Evolutionary conservation across 176 grass and related monocot genomes (phyloP), one percentile per base, ranked within the genome.

Genomic region (Miscanthus lutarioriparius): DNA sequence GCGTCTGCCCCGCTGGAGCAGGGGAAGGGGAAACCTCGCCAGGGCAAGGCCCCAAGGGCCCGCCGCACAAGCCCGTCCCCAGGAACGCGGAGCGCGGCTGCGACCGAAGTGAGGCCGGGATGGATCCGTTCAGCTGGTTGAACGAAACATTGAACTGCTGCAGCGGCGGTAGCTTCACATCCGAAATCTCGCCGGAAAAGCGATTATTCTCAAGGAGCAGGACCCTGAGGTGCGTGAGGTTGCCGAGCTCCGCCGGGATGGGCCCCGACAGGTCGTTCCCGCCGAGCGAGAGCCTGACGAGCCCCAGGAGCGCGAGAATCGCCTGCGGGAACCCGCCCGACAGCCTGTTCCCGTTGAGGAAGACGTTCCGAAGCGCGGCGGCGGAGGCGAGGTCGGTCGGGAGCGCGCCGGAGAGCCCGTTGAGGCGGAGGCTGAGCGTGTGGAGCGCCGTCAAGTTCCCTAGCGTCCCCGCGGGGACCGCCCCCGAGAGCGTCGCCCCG

Each of bases 371-470:
- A 49, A 94, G 92, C 10, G 78, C 45, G 22, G 67, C 6, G 3
- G 63, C 62, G 7, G n/a, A 4, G 33, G 84, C 33, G 27, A 94
- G 67, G 84, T 94, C 92, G 16, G 6, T 6, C 0, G 92, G 92
- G 7, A 94, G 84, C 1, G 23, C 13, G 41, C 81, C 92, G 33
- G 68, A 35, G 77, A 94, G 89, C 49, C 49, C 76, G 81, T 94
- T 94, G 81, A 79, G 36, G 73, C 92, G 92, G 77, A 94, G 92
- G 77, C 88, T 91, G 59, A 94, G 83, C 4, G 86, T 89, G 14
- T 68, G 67, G 6, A 94, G 89, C 33, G 92, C 87, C 32, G 92
- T 87, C 2, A 94, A 87, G 89, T 94, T 94, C 11, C 92, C 89
- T 11, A 94, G 71, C 11, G 92, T 70, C 22, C 72, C 77, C 4